Percentiles rank a stretch among this genome's conserved stretches.
Evolutionary conservation across 163 green algal species (phyloP).

Genomic region (Scenedesmus sp.): DNA sequence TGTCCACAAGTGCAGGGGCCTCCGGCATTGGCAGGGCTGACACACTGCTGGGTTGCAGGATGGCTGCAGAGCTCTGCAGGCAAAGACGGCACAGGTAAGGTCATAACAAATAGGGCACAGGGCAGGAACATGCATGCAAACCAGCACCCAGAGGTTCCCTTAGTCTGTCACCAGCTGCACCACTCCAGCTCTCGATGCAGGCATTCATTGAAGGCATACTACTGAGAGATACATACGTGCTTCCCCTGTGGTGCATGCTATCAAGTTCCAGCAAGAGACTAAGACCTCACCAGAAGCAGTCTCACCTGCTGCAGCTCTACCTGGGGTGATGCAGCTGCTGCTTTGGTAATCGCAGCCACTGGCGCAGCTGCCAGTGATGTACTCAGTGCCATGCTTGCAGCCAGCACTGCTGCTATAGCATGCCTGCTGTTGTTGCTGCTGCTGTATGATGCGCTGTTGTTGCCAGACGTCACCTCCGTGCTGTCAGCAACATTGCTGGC

Average conservation of each 20-base stretch:
- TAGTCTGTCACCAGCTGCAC: not conserved
- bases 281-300: not conserved
- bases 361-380: not conserved
- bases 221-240: too few relatives aligned
- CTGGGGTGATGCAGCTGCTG: not conserved
- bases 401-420: not conserved
- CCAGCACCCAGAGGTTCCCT: too few relatives aligned
- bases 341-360: not conserved
- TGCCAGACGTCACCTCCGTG: too few relatives aligned
- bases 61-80: not conserved
- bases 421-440: not conserved
- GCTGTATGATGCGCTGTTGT: not conserved
- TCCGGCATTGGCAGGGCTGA: not conserved
- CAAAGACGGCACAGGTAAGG: not conserved
- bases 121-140: not conserved
- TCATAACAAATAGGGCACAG: not conserved
- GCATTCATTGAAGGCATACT: not conserved
- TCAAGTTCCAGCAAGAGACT: not conserved
- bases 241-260: not conserved
- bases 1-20: slow-evolving; percentile 29
- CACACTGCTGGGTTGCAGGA: not conserved
- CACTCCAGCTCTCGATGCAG: not conserved
- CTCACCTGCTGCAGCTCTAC: not conserved
- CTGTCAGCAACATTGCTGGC: not conserved
- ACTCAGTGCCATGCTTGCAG: not conserved